Base-by-base conservation (phyloP, 805 yeast species). In the Pichia kluyveri region DNA sequence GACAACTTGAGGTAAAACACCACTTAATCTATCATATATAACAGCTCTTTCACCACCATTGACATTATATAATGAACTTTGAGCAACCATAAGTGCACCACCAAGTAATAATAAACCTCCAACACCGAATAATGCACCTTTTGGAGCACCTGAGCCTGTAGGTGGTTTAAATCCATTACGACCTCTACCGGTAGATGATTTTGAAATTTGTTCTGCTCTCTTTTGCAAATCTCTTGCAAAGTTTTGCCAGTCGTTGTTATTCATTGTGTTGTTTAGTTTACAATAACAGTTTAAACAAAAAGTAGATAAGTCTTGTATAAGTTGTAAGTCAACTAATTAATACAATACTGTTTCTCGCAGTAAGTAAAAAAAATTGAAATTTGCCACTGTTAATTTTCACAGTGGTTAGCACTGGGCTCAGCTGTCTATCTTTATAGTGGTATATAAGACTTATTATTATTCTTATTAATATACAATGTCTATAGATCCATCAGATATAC, bases 11-110 rank as follows among this genome's bases (percentile, higher is more conserved):
- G 90, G 81, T 61, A 81, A 85, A 43, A 93, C 82, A 62, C 99
- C 99, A 44, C 79, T 75, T 28, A 89, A 44, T 62, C 99, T 80
- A 27, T 95, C 88, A 66, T 93, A 93, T 38, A 93, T 77, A 60
- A 93, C 90, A 17, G 97, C 99, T 63, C 99, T 77, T 67, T 91
- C 98, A 68, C 99, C 99, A 80, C 99, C 99, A 68, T 93, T 98
- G 51, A 93, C 99, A 63, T 83, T 84, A 69, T 82, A 84, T 36
- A 84, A 68, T 1, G 89, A 72, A 39, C 78, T 69, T 56, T 81
- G 78, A 38, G 76, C 53, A 27, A 75, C 61, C 40, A 77, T 44
- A 3, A 79, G 76, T 49, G 79, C 82, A 46, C 78, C 82, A 47
- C 82, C 84, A 5, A 82, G 62, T 7, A 79, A 54, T 2, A 82